Conservation (phyloP, 73 alveolate genomes). For the Tetrahymena malaccensis region DNA sequence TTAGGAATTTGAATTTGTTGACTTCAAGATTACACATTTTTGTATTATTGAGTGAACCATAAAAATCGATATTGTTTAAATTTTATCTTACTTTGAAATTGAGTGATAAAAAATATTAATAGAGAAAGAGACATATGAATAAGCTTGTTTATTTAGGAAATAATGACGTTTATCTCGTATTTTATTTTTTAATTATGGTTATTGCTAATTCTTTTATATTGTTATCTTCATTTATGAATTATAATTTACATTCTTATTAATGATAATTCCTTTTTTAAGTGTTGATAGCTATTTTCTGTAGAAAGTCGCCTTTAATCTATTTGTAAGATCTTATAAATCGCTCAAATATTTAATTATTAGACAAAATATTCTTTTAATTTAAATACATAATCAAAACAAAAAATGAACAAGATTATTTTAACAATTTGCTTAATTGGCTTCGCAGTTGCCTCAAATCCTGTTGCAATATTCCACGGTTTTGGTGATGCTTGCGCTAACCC, state of each 20-base stretch:
- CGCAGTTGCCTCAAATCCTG: conserved; percentile 4
- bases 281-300: not conserved
- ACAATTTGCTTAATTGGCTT: not conserved
- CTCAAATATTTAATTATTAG: not conserved
- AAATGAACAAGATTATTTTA: not conserved
- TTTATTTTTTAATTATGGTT: not conserved
- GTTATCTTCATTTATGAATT: not conserved
- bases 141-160: not conserved
- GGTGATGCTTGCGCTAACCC: conserved; percentile 10
- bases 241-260: not conserved
- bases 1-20: not conserved
- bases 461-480: conserved; percentile 12
- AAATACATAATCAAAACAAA: not conserved
- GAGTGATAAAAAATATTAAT: not conserved
- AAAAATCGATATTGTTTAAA: not conserved
- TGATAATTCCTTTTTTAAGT: not conserved
- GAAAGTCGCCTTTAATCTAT: not conserved
- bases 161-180: not conserved
- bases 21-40: not conserved
- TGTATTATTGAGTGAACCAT: not conserved
- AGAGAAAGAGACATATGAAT: not conserved
- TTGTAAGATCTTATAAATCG: not conserved
- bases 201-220: not conserved
- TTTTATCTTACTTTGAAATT: not conserved
- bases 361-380: not conserved